These are phyloP conservation scores for Primulina huaijiensis DNA, from an alignment of 257 asterid genomes.

Conservation along the genomic window DNA sequence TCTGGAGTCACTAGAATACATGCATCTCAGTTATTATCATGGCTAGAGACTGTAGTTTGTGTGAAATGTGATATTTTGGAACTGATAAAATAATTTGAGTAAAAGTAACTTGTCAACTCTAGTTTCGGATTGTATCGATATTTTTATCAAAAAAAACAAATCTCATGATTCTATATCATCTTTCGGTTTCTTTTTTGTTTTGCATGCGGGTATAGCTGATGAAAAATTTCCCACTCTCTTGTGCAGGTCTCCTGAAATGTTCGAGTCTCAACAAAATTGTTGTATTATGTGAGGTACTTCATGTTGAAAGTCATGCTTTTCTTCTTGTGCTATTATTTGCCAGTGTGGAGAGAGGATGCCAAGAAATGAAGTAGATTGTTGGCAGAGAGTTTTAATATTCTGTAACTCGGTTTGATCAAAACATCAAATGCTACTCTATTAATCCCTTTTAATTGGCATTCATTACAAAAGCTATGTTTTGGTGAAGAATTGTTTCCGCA, in stretches of 20 bases:
- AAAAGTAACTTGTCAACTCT: neutral
- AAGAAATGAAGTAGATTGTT: constrained; percentile 7
- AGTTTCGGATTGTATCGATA: neutral
- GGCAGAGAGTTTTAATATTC: constrained; percentile 11
- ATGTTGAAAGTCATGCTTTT: constrained; percentile 20
- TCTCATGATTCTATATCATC: neutral
- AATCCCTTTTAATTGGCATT: neutral
- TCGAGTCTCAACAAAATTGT: constrained; percentile 67
- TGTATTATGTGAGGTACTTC: constrained; percentile 45
- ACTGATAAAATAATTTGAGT: neutral
- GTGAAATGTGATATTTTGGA: neutral
- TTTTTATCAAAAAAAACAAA: neutral
- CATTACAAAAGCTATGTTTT: too few relatives aligned
- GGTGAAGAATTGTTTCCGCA: neutral
- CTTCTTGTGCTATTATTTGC: neutral
- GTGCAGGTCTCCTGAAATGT: constrained; percentile 81
- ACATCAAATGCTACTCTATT: neutral
- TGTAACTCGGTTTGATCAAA: neutral
- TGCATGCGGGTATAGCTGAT: constrained; percentile 4
- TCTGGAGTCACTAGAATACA: constrained; percentile 1
- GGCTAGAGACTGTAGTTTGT: neutral
- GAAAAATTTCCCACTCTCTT: constrained; percentile 22
- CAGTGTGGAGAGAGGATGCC: neutral
- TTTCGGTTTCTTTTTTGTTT: constrained; percentile 5
- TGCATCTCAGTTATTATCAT: neutral